Evolutionary conservation across 495 filamentous ascomycete genomes (phyloP), one percentile per base, ranked within the genome.

Genomic region (Sordaria brevicollis): DNA sequence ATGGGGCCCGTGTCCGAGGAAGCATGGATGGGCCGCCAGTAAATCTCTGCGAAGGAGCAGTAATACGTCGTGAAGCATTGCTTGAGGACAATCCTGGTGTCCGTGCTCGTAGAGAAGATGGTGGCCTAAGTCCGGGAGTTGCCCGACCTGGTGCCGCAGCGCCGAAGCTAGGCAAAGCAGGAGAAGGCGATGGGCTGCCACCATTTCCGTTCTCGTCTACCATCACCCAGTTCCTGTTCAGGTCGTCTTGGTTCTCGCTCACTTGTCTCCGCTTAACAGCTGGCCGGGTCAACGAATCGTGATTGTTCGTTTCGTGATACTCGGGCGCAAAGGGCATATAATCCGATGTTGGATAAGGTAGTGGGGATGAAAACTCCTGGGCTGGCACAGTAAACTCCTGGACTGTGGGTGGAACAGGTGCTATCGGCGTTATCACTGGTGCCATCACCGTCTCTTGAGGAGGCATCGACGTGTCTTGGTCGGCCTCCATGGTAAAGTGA

Each of bases 221-320:
- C 69, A 96, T 81, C 10, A 96, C 89, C 92, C 92, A 96, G 74
- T 85, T 90, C 71, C 82, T 86, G 68, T 81, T 82, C 49, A 88
- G 83, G 67, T 89, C 89, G 35, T 87, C 88, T 73, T 77, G 81
- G 71, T 78, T 81, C 31, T 74, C 73, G 41, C 78, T 81, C 15
- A 86, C 81, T 65, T 87, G 85, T 31, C 86, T 79, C 68, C 86
- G 79, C 70, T 88, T 88, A 15, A 81, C 76, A 0, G 84, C 81
- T 19, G 83, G 82, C 13, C 70, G 69, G 8, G 85, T 84, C 5
- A 84, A 82, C 3, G 76, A 75, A 15, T 85, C 82, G 15, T 80
- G 80, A 15, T 80, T 79, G 69, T 69, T 78, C 67, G 34, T 70
- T 13, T 81, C 75, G 65, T 75, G 73, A 39, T 72, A 73, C 13